Evolutionary conservation across 2,329 filamentous ascomycete genomes (phyloP).

Genomic region (Teratosphaeria zuluensis): DNA sequence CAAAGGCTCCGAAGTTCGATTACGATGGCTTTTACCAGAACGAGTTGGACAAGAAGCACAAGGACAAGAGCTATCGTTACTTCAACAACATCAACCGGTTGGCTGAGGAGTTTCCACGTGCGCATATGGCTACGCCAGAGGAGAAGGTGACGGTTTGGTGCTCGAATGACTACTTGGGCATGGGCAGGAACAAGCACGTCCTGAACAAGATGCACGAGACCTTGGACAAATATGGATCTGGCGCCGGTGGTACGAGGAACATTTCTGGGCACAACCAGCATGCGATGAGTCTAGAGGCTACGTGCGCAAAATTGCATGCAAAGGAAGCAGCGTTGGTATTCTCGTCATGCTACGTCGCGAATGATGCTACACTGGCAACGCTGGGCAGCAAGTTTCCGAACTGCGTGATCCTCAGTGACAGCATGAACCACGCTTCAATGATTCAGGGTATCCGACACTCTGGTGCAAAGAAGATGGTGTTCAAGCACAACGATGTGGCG

Average conservation of each 20-base stretch:
- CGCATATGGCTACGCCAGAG: conserved; percentile 74
- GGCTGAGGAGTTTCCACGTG: conserved; percentile 89
- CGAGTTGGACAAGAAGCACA: conserved; percentile 96
- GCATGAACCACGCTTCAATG: conserved; percentile 97
- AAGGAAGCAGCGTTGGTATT: conserved; percentile 92
- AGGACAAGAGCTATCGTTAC: conserved; percentile 99
- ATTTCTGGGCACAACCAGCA: conserved; percentile 98
- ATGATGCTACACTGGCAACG: conserved; percentile 91
- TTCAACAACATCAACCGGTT: conserved; percentile 99
- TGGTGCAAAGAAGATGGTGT: conserved; percentile 92
- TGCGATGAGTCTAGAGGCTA: conserved; percentile 72
- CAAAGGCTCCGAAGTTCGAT: conserved; percentile 58
- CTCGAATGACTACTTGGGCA: conserved; percentile 97
- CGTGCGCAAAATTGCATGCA: conserved; percentile 77
- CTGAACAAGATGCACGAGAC: conserved; percentile 90
- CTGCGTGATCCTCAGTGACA: conserved; percentile 96
- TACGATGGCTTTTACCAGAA: conserved; percentile 81
- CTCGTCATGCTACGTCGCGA: conserved; percentile 95
- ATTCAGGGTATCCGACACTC: conserved; percentile 98
- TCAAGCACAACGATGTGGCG: conserved; percentile 94
- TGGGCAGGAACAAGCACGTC: conserved; percentile 85
- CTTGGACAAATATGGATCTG: conserved; percentile 86
- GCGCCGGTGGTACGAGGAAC: conserved; percentile 90
- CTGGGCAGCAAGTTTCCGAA: conserved; percentile 94
- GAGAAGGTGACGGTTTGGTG: conserved; percentile 97